Conservation (phyloP, 2,329 filamentous ascomycete genomes). For the Dactylellina drechsleri region DNA sequence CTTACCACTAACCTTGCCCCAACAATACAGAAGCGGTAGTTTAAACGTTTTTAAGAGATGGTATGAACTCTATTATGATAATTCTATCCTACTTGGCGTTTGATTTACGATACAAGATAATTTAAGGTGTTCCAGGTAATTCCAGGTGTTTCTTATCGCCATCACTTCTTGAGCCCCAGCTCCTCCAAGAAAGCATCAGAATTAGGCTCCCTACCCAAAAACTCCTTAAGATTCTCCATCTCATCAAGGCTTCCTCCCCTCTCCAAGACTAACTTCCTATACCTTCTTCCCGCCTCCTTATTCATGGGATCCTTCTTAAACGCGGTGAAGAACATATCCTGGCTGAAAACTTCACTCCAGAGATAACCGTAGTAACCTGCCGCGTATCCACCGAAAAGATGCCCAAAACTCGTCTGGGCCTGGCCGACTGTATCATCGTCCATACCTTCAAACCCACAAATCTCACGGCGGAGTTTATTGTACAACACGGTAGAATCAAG, state of each 20-base stretch:
- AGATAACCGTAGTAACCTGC: conserved; percentile 83
- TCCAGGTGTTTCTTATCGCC: too few species aligned
- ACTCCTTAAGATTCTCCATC: conserved; percentile 81
- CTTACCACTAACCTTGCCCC: too few species aligned
- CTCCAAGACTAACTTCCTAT: conserved; percentile 81
- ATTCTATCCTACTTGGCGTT: too few species aligned
- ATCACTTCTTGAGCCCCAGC: conserved; percentile 3
- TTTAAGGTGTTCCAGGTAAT: too few species aligned
- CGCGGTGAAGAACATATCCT: conserved; percentile 85
- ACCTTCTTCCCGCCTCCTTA: conserved; percentile 75
- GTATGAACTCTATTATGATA: too few species aligned
- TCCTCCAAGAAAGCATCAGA: conserved; percentile 78
- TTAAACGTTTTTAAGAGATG: too few species aligned
- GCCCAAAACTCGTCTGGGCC: conserved; percentile 81
- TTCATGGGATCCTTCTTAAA: conserved; percentile 85
- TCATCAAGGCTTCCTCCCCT: conserved; percentile 81
- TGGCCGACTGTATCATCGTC: conserved; percentile 71
- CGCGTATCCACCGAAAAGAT: conserved; percentile 85
- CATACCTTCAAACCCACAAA: conserved; percentile 77
- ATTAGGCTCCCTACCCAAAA: conserved; percentile 79
- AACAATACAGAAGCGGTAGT: too few species aligned
- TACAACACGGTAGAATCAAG: conserved; percentile 74
- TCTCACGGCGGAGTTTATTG: conserved; percentile 77
- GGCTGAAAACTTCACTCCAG: conserved; percentile 63
- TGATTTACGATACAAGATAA: too few species aligned